These are phyloP conservation scores for Ammopiptanthus mongolicus DNA, from an alignment of 306 rosid genomes.

Conservation along the genomic window DNA sequence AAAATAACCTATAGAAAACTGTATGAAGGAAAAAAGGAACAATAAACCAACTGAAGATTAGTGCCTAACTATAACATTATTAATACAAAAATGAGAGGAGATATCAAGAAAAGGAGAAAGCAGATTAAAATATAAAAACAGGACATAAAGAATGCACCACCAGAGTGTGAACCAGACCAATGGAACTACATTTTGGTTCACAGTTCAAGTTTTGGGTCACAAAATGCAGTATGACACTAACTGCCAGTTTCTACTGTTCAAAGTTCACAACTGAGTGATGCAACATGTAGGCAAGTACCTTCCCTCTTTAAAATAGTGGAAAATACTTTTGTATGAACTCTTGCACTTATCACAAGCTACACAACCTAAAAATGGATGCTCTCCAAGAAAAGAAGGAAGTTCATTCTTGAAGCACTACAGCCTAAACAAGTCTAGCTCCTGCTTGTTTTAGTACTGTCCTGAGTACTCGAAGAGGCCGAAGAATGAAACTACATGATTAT, in stretches of 20 bases:
- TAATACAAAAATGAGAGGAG: background rate
- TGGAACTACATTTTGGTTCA: background rate
- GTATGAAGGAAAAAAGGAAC: slow-evolving; percentile 24
- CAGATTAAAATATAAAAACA: background rate
- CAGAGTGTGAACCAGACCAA: background rate
- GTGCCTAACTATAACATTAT: background rate
- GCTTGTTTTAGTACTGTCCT: background rate
- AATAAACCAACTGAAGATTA: slow-evolving; percentile 2
- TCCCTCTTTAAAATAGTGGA: background rate
- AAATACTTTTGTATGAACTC: background rate
- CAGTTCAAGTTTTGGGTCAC: background rate
- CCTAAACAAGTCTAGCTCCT: background rate
- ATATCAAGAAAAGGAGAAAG: background rate
- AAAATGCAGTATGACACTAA: too few species aligned
- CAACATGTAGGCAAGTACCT: background rate
- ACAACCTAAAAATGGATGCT: background rate
- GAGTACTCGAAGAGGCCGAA: slow-evolving; percentile 1
- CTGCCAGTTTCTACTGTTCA: background rate
- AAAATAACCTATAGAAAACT: slow-evolving; percentile 88
- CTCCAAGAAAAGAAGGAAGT: background rate
- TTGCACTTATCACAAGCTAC: background rate
- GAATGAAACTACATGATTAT: background rate
- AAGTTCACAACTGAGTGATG: background rate
- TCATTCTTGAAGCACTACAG: background rate
- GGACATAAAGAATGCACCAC: background rate